Base-by-base conservation (phyloP, 306 rosid species). In the Medicago ruthenica region DNA sequence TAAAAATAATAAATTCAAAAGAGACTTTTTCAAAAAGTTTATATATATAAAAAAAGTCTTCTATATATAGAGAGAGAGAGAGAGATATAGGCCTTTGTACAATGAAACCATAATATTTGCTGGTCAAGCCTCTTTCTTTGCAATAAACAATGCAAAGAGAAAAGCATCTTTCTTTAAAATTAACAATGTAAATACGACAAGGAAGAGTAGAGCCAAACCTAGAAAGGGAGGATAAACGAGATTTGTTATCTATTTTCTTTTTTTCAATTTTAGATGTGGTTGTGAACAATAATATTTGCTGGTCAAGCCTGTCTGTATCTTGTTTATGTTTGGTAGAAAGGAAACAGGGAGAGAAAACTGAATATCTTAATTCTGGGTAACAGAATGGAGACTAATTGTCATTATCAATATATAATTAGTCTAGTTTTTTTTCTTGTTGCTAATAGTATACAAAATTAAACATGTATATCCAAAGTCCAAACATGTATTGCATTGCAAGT, bases 331-430 rank as follows among this genome's bases (percentile, higher is more conserved):
- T 67, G 79, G 50, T n/a, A 16, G 75, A 73, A 1, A 42, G 76
- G 78, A 71, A 79, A 79, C 73, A 63, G 20, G 21, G 54, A 44
- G 13, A 45, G n/a, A 9, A 16, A 55, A 20, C 34, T 73, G 12
- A 58, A 58, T 45, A 45, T 51, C 69, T 67, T 44, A 54, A 47
- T 36, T 51, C 10, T 34, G 10, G 44, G 64, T 42, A 34, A 72
- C 62, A 72, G 0, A 70, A 61, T 51, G 22, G 58, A 10, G 60
- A 17, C 14, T 63, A 8, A 57, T 59, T 21, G 8, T 21, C 7
- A 13, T 13, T 4, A 47, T 47, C 2, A 40, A 8, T 40, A 40
- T 40, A 8, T 6, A 6, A 39, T 40, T 40, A 40, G 45, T 40
- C 9, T 40, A 40, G 36, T 31, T 34, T 34, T 34, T 34, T 34